Evolutionary conservation across 805 yeast genomes (phyloP).

Genomic region (Metschnikowia colocasiae): DNA sequence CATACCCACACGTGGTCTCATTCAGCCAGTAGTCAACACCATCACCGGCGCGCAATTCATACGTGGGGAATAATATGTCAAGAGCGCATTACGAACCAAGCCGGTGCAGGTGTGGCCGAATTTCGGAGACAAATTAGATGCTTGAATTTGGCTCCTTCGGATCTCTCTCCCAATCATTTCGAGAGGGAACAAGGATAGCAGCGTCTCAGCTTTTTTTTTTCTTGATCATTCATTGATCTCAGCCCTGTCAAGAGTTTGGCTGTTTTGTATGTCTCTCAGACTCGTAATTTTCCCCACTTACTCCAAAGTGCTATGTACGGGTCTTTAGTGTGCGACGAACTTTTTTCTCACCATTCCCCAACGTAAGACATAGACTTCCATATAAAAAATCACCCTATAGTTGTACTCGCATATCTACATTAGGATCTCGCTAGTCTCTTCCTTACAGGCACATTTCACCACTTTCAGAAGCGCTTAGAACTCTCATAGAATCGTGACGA

Average conservation of each 20-base stretch:
- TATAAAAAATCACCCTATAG: neutral
- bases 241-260: neutral
- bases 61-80: neutral
- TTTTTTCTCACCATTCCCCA: constrained; percentile 3
- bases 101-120: neutral
- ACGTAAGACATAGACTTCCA: neutral
- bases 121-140: neutral
- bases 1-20: neutral
- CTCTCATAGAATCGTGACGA: neutral
- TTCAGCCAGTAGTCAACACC: neutral
- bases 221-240: too few relatives aligned
- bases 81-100: neutral
- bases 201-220: too few relatives aligned
- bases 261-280: neutral
- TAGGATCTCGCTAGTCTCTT: neutral
- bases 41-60: neutral
- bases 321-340: constrained; percentile 1
- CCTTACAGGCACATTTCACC: neutral
- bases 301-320: neutral
- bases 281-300: constrained; percentile 1
- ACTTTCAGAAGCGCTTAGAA: neutral
- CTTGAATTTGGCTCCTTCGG: neutral
- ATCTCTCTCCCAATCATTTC: neutral
- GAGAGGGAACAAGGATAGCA: neutral
- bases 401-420: neutral